Evolutionary conservation across 768 basidiomycete species (phyloP).

Genomic region (Leucosporidium creatinivorum): DNA sequence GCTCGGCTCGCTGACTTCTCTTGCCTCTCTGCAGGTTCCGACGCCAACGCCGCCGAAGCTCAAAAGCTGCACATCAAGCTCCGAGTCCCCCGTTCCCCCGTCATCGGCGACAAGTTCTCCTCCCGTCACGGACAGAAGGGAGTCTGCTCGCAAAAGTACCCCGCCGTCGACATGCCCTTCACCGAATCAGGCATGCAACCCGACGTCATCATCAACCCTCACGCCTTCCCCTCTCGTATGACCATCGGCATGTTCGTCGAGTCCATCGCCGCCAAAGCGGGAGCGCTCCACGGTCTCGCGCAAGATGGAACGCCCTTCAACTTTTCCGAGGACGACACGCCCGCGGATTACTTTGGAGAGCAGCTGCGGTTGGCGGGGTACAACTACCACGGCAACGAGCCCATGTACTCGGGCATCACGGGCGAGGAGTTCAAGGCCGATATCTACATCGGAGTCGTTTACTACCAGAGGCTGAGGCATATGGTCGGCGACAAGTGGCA

Average conservation of each 20-base stretch:
- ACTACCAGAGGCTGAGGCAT: conserved; percentile 96
- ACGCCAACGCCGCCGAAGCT: conserved; percentile 75
- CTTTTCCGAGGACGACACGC: conserved; percentile 82
- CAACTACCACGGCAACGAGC: conserved; percentile 98
- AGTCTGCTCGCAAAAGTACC: conserved; percentile 99
- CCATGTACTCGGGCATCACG: conserved; percentile 99
- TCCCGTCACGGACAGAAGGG: conserved; percentile 99
- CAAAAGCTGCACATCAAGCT: conserved; percentile 91
- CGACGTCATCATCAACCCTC: conserved; percentile 98
- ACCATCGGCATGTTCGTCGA: conserved; percentile 99
- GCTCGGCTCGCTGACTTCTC: neutral
- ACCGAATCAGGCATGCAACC: conserved; percentile 98
- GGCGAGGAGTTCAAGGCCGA: conserved; percentile 98
- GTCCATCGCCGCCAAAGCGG: conserved; percentile 98
- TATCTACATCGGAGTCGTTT: conserved; percentile 96
- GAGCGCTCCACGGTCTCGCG: conserved; percentile 94
- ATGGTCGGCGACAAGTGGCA: conserved; percentile 99
- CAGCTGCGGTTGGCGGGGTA: conserved; percentile 89
- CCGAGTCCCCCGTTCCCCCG: conserved; percentile 85
- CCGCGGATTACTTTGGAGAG: conserved; percentile 92
- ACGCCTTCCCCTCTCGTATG: conserved; percentile 99
- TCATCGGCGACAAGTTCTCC: conserved; percentile 99
- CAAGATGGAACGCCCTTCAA: conserved; percentile 99
- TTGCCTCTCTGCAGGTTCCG: conserved; percentile 54
- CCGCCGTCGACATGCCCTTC: conserved; percentile 96